These are phyloP conservation scores for Phaseolus lunatus DNA, from an alignment of 306 rosid species.

Conservation along the genomic window DNA sequence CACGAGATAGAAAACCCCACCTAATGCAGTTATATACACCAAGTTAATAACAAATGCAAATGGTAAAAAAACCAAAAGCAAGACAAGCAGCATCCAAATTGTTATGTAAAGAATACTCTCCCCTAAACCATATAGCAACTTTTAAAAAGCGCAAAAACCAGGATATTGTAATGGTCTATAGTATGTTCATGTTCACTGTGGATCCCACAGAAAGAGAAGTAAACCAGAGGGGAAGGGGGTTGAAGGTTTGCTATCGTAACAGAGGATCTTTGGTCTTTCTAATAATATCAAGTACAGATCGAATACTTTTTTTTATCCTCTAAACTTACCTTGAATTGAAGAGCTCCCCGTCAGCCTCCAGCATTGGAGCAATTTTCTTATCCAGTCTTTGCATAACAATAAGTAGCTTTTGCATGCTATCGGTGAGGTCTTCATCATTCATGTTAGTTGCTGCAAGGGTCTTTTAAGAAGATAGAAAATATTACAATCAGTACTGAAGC, in stretches of 20 bases:
- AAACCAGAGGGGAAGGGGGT: not conserved
- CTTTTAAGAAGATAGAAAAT: conserved; percentile 57
- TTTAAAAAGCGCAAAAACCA: not conserved
- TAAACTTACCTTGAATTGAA: conserved; percentile 78
- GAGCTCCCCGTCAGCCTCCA: conserved; percentile 89
- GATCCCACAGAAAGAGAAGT: too few species aligned
- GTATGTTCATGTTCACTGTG: conserved; percentile 7
- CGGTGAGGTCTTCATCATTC: conserved; percentile 88
- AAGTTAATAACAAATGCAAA: conserved; percentile 38
- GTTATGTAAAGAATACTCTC: not conserved
- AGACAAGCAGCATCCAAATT: conserved; percentile 7
- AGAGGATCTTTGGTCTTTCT: not conserved
- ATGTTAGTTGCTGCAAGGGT: conserved; percentile 94
- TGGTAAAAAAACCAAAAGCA: not conserved
- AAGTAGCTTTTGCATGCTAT: conserved; percentile 92
- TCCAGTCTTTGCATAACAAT: conserved; percentile 98
- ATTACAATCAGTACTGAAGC: conserved; percentile 26
- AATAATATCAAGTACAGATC: not conserved
- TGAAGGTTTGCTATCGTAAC: not conserved
- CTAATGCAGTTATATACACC: conserved; percentile 52
- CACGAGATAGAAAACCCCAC: conserved; percentile 98
- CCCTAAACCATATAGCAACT: not conserved
- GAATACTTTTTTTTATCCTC: not conserved
- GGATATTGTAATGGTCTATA: not conserved
- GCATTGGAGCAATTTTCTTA: conserved; percentile 85